Base-by-base conservation (phyloP, 2,329 filamentous ascomycete species). In the Exophiala mesophila region DNA sequence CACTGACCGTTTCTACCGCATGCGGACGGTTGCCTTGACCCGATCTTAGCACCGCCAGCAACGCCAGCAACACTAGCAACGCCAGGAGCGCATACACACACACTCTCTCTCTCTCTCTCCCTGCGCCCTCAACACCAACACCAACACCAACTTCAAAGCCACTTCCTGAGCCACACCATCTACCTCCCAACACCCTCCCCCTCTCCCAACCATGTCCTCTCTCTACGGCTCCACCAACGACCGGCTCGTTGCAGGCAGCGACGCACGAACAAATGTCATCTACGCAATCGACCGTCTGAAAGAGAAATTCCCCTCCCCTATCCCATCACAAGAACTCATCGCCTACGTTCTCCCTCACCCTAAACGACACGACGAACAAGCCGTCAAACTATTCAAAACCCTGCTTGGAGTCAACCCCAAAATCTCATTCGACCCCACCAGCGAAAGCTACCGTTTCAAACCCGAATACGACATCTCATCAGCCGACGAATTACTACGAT, bases 261-360 rank as follows among this genome's bases (percentile, higher is more conserved):
- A 90, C 63, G 80, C 92, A 62, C 82, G 88, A 70, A 94, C 88
- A 9, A 86, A 94, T 63, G 82, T 96, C 61, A 78, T 84, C 44
- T 95, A 88, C 66, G 87, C 88, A 15, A 82, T 94, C 61, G 80
- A 89, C 50, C 86, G 88, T 61, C 78, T 95, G 67, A 78, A 78
- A 52, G 82, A 82, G 60, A 81, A 83, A 60, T 84, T 94, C 45
- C 70, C 77, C 36, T 83, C 90, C 52, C 83, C 96, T 54, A 77
- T 92, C 55, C 78, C 82, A 55, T 92, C 92, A 63, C 73, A 47
- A 87, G 52, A 55, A 19, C 45, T 56, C 3, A 36, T 56, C 12
- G 42, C 41, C 19, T 54, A 38, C 29, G 40, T 44, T 13, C 39
- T 54, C 9, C 43, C 44, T 2, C 34, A 20, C n/a, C 32, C 42